Base-by-base conservation (phyloP, 768 basidiomycete genomes). In the Rhizopogon vulgaris region DNA sequence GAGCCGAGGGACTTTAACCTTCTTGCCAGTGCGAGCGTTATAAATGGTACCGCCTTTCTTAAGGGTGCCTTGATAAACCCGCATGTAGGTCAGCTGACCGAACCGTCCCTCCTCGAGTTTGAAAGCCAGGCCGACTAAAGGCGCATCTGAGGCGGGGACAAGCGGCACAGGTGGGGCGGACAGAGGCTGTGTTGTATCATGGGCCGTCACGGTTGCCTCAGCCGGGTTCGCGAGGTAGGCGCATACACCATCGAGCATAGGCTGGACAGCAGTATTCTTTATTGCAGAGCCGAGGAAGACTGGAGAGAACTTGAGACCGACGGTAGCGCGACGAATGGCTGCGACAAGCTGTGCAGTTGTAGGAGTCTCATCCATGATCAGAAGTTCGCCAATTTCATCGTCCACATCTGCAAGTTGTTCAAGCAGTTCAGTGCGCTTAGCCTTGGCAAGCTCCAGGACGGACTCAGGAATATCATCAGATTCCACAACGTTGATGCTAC, bases 61-160 rank as follows among this genome's bases (percentile, higher is more conserved):
- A 67, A 99, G 68, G 37, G 82, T 90, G 28, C 96, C 96, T 68
- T 98, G 96, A 62, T 99, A 99, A 51, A 99, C 90, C 17, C 96
- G 78, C 84, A 99, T 94, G 69, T 99, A 99, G 0, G 96, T 99
- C 63, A 99, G 72, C 69, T 99, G 96, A 9, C 96, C 96, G 64
- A 90, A 99, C 22, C 90, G 79, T 4, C 95, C 94, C 73, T 99
- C 96, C 69, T 99, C 96, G 41, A 99, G 76, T 74, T 99, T 99
- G 80, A 99, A 99, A 11, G 96, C 96, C 46, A 99, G 74, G 7
- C 90, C 94, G 53, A 99, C 88, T 27, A 98, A 76, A 3, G 94
- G 91, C 0, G 90, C 90, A 27, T 83, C 78, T 0, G 90, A 82
- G 7, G 94, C 94, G 28, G 94, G 93, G 8, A 77, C 75, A 15